Evolutionary conservation across 768 basidiomycete genomes (phyloP).

Genomic region (Leccinum uliginosum): DNA sequence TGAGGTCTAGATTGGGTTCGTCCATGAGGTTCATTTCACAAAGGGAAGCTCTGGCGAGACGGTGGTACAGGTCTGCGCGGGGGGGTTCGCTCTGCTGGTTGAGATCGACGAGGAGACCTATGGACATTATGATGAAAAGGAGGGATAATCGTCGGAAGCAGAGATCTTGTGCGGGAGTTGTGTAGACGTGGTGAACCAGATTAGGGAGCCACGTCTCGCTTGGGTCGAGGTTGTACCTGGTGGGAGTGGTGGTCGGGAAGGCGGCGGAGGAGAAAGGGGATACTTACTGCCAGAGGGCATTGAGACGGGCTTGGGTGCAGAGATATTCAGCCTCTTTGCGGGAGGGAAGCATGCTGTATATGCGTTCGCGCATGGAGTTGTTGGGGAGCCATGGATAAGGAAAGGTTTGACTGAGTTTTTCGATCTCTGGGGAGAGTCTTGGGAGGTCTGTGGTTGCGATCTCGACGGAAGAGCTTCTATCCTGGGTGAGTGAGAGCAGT

Average conservation of each 20-base stretch:
- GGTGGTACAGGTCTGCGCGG: conserved; percentile 61
- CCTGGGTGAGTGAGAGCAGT: conserved; percentile 15
- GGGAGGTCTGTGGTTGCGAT: conserved; percentile 14
- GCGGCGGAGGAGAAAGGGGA: conserved; percentile 13
- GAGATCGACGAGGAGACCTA: conserved; percentile 67
- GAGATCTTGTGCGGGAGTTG: conserved; percentile 52
- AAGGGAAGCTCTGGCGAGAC: conserved; percentile 60
- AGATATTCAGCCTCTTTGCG: conserved; percentile 53
- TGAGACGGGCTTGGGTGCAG: conserved; percentile 59
- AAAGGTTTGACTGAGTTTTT: conserved; percentile 59
- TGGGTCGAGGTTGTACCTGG: conserved; percentile 63
- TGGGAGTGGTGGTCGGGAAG: conserved; percentile 3
- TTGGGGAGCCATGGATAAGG: conserved; percentile 68
- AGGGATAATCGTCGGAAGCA: conserved; percentile 65
- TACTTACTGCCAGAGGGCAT: conserved; percentile 72
- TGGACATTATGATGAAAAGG: conserved; percentile 67
- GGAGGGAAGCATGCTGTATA: conserved; percentile 59
- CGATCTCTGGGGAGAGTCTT: conserved; percentile 30
- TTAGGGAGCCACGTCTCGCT: conserved; percentile 69
- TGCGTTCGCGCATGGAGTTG: conserved; percentile 57
- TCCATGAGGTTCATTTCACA: conserved; percentile 75
- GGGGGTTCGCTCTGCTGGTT: conserved; percentile 49
- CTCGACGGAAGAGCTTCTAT: conserved; percentile 24
- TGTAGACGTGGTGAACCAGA: conserved; percentile 64
- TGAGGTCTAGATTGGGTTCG: conserved; percentile 68